Percentiles rank a stretch among this genome's conserved stretches.
These are phyloP conservation scores for Ceratobasidium sp. DNA, from an alignment of 1,284 basidiomycete species.

Conservation along the genomic window DNA sequence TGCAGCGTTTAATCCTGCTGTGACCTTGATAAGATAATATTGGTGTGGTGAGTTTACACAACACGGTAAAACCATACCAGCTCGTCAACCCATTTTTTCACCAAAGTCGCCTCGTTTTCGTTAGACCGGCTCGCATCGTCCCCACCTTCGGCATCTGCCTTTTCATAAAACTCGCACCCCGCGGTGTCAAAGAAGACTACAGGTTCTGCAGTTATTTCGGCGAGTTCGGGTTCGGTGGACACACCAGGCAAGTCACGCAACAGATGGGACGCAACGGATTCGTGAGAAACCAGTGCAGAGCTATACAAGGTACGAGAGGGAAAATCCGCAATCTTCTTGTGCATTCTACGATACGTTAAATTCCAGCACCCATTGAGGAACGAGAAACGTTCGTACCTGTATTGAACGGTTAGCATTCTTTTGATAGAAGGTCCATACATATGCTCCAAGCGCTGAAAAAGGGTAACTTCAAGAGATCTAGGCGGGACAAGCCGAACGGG, in stretches of 20 bases:
- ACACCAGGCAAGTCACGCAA: conserved; percentile 73
- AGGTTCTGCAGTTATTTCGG: conserved; percentile 75
- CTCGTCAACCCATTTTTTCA: conserved; percentile 79
- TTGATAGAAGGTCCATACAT: conserved; percentile 88
- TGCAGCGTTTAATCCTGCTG: conserved; percentile 68
- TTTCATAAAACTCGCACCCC: conserved; percentile 90
- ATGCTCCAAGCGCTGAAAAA: conserved; percentile 89
- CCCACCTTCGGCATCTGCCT: conserved; percentile 57
- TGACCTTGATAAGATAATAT: conserved; percentile 57
- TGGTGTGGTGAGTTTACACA: neutral
- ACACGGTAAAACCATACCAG: conserved; percentile 61
- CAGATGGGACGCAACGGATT: conserved; percentile 73
- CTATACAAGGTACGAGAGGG: conserved; percentile 86
- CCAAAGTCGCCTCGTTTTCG: conserved; percentile 89
- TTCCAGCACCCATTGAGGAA: neutral
- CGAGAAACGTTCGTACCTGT: conserved; percentile 65
- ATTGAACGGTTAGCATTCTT: conserved; percentile 85
- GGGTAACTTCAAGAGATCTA: conserved; percentile 81
- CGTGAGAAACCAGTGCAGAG: conserved; percentile 72
- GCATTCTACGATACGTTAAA: conserved; percentile 70
- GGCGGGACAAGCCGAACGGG: conserved; percentile 62
- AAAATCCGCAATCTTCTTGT: conserved; percentile 83
- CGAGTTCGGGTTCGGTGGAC: conserved; percentile 62
- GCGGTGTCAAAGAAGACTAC: conserved; percentile 95
- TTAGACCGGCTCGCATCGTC: conserved; percentile 91